Evolutionary conservation across 2,329 filamentous ascomycete species (phyloP).

Genomic region (Colletotrichum tofieldiae): DNA sequence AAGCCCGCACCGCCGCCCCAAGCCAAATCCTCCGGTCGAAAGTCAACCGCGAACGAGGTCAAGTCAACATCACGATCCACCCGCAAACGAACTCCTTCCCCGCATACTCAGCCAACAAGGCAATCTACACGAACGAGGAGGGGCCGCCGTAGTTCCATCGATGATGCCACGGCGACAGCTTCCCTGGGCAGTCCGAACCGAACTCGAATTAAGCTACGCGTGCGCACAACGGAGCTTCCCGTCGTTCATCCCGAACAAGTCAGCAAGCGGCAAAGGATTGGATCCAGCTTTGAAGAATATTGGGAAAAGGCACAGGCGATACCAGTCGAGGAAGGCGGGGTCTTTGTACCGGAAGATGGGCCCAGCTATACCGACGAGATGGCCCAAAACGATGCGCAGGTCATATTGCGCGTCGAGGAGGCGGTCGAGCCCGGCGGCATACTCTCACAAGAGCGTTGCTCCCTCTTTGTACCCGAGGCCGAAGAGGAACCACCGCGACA

Average conservation of each 20-base stretch:
- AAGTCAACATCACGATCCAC: conserved; percentile 52
- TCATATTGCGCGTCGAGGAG: conserved; percentile 79
- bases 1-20: conserved; percentile 38
- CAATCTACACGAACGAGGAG: conserved; percentile 61
- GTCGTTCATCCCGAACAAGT: conserved; percentile 73
- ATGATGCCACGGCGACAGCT: conserved; percentile 36
- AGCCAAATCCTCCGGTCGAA: conserved; percentile 50
- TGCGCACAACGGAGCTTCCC: conserved; percentile 66
- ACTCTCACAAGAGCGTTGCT: conserved; percentile 79
- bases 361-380: conserved; percentile 72
- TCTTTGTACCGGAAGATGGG: conserved; percentile 70
- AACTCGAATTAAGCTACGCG: conserved; percentile 65
- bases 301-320: conserved; percentile 66
- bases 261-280: conserved; percentile 67
- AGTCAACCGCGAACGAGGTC: conserved; percentile 50
- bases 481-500: conserved; percentile 82
- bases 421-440: conserved; percentile 83
- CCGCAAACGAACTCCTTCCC: conserved; percentile 60
- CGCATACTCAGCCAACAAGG: conserved; percentile 56
- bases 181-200: conserved; percentile 48
- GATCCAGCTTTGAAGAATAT: conserved; percentile 71
- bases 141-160: conserved; percentile 58
- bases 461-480: conserved; percentile 80
- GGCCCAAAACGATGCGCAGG: conserved; percentile 77
- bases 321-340: conserved; percentile 72